Base-by-base conservation (phyloP, 257 asterid genomes). In the Handroanthus guayacan region DNA sequence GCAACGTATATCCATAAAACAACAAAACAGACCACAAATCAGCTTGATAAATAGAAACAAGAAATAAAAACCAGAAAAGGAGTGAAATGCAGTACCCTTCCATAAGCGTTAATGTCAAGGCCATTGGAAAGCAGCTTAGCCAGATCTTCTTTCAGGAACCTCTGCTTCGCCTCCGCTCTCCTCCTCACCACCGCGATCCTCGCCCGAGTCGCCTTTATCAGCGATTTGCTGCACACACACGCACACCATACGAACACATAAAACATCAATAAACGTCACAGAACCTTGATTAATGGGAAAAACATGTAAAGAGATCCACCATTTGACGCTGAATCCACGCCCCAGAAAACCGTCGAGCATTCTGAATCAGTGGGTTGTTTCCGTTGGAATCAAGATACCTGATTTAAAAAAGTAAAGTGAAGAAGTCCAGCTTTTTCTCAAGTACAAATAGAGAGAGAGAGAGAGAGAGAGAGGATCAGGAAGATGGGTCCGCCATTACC, bases 81-180 rank as follows among this genome's bases (percentile, higher is more conserved):
- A 39, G 47, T 9, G 9, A 77, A 38, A 31, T 34, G 12, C 5
- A 13, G 75, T 84, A 95, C 99, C 95, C 99, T 88, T 76, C 97
- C 97, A 74, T 73, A 95, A 60, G 99, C 99, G 82, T 95, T 88
- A 10, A 93, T 85, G 79, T 93, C 98, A 57, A 95, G 96, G 13
- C 99, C 99, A 84, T 91, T 90, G 5, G 88, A 78, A 13, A 95
- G 95, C 84, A 95, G 81, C 84, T 95, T 95, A 20, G 87, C 91
- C 79, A 95, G 97, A 90, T 95, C 99, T 75, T 91, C 97, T 82
- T 87, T 93, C 55, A 90, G 80, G 82, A 91, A 93, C 87, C 92
- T 91, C 93, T 93, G 97, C 82, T 86, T 89, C 79, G 97, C 96
- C 89, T 89, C 97, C 50, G 91, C 92, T 86, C 98, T 88, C 88